phyloP scores from a whole-genome alignment of 2,329 filamentous ascomycete genomes.

The Fonsecaea nubica region DNA sequence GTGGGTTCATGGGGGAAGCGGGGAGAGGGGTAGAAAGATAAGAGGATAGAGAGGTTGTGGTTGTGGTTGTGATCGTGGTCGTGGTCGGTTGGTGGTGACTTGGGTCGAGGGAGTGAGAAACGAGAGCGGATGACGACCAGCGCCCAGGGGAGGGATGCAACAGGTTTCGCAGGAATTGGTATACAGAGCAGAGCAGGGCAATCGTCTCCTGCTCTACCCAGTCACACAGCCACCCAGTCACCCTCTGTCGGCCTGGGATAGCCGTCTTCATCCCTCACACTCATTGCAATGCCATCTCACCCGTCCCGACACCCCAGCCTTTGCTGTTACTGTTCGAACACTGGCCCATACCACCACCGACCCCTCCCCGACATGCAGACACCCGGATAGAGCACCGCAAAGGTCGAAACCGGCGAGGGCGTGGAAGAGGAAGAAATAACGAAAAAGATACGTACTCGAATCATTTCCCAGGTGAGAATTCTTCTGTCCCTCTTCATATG shows the following conservation, averaged over 20 bases:
- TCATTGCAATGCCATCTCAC: neutral
- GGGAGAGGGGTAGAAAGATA: no score
- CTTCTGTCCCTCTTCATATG: conserved; percentile 73
- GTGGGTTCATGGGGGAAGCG: neutral
- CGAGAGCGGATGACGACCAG: no score
- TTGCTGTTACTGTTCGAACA: neutral
- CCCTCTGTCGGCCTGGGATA: no score
- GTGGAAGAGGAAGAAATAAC: neutral
- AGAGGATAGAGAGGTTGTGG: no score
- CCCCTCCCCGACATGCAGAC: no score
- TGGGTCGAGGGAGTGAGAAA: no score
- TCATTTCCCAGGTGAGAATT: conserved; percentile 73
- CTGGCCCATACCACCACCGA: neutral
- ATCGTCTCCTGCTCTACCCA: neutral
- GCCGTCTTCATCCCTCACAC: neutral
- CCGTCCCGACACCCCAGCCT: neutral
- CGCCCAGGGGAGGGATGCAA: no score
- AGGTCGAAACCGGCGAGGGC: neutral
- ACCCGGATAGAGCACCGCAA: neutral
- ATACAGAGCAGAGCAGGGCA: neutral
- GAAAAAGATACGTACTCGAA: conserved; percentile 63
- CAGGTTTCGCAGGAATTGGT: neutral
- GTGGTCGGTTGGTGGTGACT: no score
- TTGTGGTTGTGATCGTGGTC: no score
- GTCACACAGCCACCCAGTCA: no score